These are phyloP conservation scores for Meripilus lineatus DNA, from an alignment of 1,284 basidiomycete genomes.

Conservation along the genomic window DNA sequence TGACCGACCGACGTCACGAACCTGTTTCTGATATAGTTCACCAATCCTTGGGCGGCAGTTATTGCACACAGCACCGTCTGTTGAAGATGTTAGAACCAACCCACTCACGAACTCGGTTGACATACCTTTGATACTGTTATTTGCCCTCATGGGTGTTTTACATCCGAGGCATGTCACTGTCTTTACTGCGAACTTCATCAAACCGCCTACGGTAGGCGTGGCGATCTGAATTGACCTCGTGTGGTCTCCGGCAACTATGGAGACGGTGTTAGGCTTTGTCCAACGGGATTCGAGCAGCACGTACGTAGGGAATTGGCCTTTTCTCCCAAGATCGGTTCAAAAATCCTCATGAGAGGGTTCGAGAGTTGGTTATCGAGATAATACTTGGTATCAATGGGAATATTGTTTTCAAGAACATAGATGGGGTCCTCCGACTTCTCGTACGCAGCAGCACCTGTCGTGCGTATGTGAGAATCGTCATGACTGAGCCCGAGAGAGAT, in stretches of 20 bases:
- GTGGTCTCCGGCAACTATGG: conserved; percentile 85
- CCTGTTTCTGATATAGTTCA: conserved; percentile 90
- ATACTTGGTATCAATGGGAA: conserved; percentile 95
- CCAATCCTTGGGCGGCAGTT: conserved; percentile 83
- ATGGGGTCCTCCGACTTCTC: conserved; percentile 97
- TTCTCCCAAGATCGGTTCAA: conserved; percentile 94
- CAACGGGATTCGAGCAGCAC: conserved; percentile 22
- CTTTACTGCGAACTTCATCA: conserved; percentile 98
- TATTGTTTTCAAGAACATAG: conserved; percentile 93
- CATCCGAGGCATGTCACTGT: conserved; percentile 91
- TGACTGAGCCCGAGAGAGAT: neutral
- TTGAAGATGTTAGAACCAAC: conserved; percentile 9
- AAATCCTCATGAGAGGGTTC: conserved; percentile 93
- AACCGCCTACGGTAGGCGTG: conserved; percentile 87
- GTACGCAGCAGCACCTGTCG: conserved; percentile 87
- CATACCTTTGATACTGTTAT: conserved; percentile 68
- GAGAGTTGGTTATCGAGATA: conserved; percentile 96
- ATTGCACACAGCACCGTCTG: conserved; percentile 89
- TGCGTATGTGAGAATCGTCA: neutral
- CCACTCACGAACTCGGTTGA: conserved; percentile 11
- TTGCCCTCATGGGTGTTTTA: conserved; percentile 77
- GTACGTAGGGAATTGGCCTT: conserved; percentile 79
- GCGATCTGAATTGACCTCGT: conserved; percentile 92
- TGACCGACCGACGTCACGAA: conserved; percentile 24
- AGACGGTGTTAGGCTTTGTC: conserved; percentile 8